phyloP scores from a whole-genome alignment of 2,329 filamentous ascomycete genomes.

The Periglandula ipomoeae region DNA sequence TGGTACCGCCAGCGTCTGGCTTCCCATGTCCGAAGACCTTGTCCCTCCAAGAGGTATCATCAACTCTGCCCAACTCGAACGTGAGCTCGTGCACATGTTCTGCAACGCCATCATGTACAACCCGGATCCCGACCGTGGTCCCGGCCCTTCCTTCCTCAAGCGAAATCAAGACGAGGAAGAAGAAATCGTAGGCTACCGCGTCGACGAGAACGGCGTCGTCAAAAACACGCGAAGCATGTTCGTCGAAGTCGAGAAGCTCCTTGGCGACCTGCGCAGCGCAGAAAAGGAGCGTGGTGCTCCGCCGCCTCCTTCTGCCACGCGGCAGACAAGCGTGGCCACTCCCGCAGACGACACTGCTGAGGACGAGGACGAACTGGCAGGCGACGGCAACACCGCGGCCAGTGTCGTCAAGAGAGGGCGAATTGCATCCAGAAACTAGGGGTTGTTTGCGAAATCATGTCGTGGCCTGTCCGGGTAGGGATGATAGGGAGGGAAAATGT shows the following conservation, averaged over 20 bases:
- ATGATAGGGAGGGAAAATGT: too few relatives aligned
- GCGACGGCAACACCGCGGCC: constrained; percentile 27
- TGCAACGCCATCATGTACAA: constrained; percentile 99
- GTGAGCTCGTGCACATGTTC: constrained; percentile 93
- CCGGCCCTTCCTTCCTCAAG: constrained; percentile 52
- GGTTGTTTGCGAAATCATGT: not conserved
- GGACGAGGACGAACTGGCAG: constrained; percentile 38
- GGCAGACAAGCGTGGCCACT: constrained; percentile 28
- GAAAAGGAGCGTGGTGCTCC: constrained; percentile 45
- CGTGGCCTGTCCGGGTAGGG: not conserved
- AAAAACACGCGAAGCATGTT: constrained; percentile 87
- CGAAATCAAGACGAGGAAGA: constrained; percentile 34
- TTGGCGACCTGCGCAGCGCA: constrained; percentile 66
- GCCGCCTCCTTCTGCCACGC: constrained; percentile 22
- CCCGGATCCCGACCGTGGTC: constrained; percentile 64
- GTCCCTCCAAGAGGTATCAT: constrained; percentile 83
- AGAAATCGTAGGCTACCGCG: constrained; percentile 49
- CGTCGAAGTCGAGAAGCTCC: constrained; percentile 69
- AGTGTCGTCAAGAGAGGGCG: constrained; percentile 28
- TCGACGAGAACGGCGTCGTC: constrained; percentile 78
- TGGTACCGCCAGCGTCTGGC: constrained; percentile 46
- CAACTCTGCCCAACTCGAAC: constrained; percentile 86
- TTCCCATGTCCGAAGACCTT: constrained; percentile 66
- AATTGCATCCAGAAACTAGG: constrained; percentile 25
- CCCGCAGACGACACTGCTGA: constrained; percentile 38